A percentile compares a stretch with the other conserved stretches of the same genome.
Evolutionary conservation across 2,329 filamentous ascomycete species (phyloP).

Genomic region (Alternaria alternata): DNA sequence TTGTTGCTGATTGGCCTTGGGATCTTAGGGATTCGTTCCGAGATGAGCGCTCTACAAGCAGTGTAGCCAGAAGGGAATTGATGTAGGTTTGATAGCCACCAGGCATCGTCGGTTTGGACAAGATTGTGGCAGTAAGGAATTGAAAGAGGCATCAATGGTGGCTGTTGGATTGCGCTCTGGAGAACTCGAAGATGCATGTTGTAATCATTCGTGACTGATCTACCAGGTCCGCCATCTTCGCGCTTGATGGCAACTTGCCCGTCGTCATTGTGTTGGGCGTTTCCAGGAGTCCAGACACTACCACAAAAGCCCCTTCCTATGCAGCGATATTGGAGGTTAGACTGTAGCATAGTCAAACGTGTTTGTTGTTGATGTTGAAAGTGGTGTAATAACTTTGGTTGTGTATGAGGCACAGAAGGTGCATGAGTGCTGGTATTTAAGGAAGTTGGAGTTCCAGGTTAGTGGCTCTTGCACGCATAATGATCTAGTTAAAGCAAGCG

Average conservation of each 20-base stretch:
- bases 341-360: neutral
- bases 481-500: too few relatives aligned
- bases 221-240: slow-evolving; percentile 28
- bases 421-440: neutral
- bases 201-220: slow-evolving; percentile 29
- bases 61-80: slow-evolving; percentile 24
- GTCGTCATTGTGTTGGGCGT: neutral
- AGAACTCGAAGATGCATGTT: slow-evolving; percentile 23
- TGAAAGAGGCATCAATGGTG: slow-evolving; percentile 8
- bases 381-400: neutral
- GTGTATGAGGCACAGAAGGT: neutral
- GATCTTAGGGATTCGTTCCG: slow-evolving; percentile 20
- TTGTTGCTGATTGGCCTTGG: slow-evolving; percentile 20
- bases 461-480: too few relatives aligned
- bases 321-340: slow-evolving; percentile 14
- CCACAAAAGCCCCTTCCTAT: slow-evolving; percentile 31
- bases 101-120: slow-evolving; percentile 16
- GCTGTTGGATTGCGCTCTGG: slow-evolving; percentile 8
- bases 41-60: slow-evolving; percentile 20
- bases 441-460: neutral
- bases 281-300: slow-evolving; percentile 25
- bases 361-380: neutral
- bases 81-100: slow-evolving; percentile 10
- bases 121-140: slow-evolving; percentile 18
- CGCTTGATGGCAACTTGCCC: slow-evolving; percentile 20